These are phyloP conservation scores for Tulasnella sp. DNA, from an alignment of 768 basidiomycete genomes.

Conservation along the genomic window DNA sequence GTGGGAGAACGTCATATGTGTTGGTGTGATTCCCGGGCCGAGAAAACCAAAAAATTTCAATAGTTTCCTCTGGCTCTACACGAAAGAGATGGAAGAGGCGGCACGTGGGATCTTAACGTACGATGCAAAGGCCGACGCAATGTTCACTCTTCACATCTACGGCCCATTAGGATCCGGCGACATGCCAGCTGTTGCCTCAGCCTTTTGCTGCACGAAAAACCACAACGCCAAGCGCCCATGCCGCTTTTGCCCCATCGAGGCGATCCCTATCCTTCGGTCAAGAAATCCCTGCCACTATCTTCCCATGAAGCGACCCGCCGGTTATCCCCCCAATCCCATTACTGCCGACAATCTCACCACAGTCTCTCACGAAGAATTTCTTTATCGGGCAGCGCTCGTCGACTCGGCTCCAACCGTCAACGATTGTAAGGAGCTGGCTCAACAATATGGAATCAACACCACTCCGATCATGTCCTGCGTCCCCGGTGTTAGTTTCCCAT, in stretches of 20 bases:
- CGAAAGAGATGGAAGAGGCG: slow-evolving; percentile 34
- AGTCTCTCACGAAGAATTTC: background rate
- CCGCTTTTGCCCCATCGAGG: slow-evolving; percentile 25
- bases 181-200: slow-evolving; percentile 32
- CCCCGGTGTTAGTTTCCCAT: slow-evolving; percentile 31
- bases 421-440: slow-evolving; percentile 24
- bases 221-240: slow-evolving; percentile 35
- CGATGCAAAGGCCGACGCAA: slow-evolving; percentile 26
- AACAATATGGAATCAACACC: slow-evolving; percentile 34
- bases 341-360: background rate
- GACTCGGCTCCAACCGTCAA: slow-evolving; percentile 17
- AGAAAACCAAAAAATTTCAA: slow-evolving; percentile 36
- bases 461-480: slow-evolving; percentile 31
- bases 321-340: background rate
- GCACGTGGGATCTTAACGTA: slow-evolving; percentile 33
- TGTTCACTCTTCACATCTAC: slow-evolving; percentile 32
- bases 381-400: background rate
- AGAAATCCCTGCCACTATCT: slow-evolving; percentile 27
- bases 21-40: slow-evolving; percentile 43
- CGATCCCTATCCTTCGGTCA: slow-evolving; percentile 32
- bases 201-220: slow-evolving; percentile 37
- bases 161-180: slow-evolving; percentile 31
- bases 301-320: slow-evolving; percentile 19
- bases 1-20: slow-evolving; percentile 32
- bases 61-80: slow-evolving; percentile 34